Evolutionary conservation across 495 filamentous ascomycete species (phyloP).

Genomic region (Bombardia bombarda): DNA sequence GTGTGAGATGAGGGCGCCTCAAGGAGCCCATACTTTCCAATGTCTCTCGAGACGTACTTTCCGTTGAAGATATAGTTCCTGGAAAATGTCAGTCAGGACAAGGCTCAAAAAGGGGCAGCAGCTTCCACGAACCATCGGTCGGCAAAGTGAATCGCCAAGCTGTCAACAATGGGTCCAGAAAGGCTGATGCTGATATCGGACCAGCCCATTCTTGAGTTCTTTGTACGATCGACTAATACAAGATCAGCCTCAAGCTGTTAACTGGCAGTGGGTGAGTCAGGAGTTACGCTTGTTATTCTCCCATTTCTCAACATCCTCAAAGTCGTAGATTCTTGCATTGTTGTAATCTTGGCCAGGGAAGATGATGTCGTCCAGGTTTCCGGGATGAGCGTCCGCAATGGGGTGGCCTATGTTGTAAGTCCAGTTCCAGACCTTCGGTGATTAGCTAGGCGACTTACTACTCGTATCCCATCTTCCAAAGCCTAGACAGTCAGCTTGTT

Average conservation of each 20-base stretch:
- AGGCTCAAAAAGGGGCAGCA: neutral
- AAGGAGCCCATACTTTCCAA: conserved; percentile 53
- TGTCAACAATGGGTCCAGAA: conserved; percentile 70
- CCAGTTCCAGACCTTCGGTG: neutral
- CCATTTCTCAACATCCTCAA: conserved; percentile 75
- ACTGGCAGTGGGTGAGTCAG: neutral
- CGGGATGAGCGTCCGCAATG: conserved; percentile 79
- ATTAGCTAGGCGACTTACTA: conserved; percentile 21
- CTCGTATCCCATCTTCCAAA: conserved; percentile 58
- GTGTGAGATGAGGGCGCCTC: conserved; percentile 16
- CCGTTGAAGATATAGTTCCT: conserved; percentile 79
- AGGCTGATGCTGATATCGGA: conserved; percentile 80
- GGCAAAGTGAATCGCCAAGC: conserved; percentile 70
- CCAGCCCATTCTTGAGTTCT: conserved; percentile 87
- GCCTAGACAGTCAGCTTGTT: conserved; percentile 21
- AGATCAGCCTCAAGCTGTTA: conserved; percentile 11
- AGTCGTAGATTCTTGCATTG: conserved; percentile 82
- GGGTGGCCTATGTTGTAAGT: conserved; percentile 52
- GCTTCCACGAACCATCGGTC: conserved; percentile 57
- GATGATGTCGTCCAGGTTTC: conserved; percentile 61
- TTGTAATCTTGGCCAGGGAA: conserved; percentile 96
- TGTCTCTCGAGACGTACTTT: conserved; percentile 66
- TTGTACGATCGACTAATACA: conserved; percentile 56
- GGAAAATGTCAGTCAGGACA: neutral
- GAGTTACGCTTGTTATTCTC: conserved; percentile 66